Conservation (phyloP, 2,329 filamentous ascomycete species). For the Penicillium polonicum region DNA sequence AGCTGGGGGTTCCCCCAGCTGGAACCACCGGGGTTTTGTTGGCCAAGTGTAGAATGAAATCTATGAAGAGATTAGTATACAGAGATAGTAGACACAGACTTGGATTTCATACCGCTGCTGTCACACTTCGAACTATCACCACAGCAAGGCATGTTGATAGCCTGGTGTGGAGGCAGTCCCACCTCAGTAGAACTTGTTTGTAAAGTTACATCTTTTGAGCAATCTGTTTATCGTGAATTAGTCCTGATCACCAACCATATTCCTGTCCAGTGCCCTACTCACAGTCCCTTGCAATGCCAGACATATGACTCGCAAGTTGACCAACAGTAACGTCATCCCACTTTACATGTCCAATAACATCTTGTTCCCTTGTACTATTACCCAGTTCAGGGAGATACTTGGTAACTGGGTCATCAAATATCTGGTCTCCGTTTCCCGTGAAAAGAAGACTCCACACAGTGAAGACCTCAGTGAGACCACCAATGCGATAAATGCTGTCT, state of each 20-base stretch:
- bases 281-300: conserved; percentile 20
- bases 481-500: neutral
- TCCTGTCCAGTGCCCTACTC: conserved; percentile 3
- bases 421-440: neutral
- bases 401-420: neutral
- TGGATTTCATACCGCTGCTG: neutral
- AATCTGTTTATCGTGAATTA: neutral
- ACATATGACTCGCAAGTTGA: conserved; percentile 27
- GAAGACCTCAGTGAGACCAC: neutral
- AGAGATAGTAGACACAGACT: no score
- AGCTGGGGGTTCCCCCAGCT: conserved; percentile 29
- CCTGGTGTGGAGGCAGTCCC: neutral
- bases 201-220: neutral
- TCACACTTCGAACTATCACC: neutral
- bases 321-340: conserved; percentile 26
- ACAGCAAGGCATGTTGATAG: neutral
- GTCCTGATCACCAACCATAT: neutral
- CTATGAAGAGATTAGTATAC: neutral
- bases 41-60: neutral
- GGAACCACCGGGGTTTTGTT: neutral
- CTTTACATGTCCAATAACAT: no score
- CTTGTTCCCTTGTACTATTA: neutral
- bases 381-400: neutral
- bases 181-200: neutral
- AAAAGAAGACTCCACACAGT: neutral